These are phyloP conservation scores for Barbatosphaeria neglecta DNA, from an alignment of 495 filamentous ascomycete species.

Conservation along the genomic window DNA sequence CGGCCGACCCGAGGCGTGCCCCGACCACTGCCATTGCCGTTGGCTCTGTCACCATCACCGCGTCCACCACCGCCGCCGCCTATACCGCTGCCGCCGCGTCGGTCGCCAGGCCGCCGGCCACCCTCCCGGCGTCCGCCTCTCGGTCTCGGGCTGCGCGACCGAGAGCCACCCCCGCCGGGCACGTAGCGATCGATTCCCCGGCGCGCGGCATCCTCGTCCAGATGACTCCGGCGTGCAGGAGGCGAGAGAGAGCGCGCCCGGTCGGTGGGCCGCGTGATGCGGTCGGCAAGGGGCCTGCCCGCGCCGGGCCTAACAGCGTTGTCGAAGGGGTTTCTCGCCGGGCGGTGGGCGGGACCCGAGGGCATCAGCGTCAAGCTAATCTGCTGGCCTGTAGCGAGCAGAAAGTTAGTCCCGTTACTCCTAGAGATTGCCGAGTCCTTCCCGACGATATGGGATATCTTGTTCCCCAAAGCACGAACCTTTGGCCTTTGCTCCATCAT, in stretches of 20 bases:
- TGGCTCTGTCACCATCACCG: constrained; percentile 29
- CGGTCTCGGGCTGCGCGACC: constrained; percentile 36
- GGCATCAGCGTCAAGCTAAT: constrained; percentile 68
- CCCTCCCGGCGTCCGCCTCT: constrained; percentile 29
- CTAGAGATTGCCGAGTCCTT: too few relatives aligned
- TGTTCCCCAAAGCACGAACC: too few relatives aligned
- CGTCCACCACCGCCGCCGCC: constrained; percentile 23
- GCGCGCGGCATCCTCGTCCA: constrained; percentile 56
- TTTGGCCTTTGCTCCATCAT: constrained; percentile 83
- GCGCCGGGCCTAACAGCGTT: constrained; percentile 36
- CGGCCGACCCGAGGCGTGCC: constrained; percentile 22
- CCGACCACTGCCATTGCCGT: constrained; percentile 22
- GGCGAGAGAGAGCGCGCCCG: constrained; percentile 40
- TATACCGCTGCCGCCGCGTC: constrained; percentile 25
- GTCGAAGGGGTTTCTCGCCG: constrained; percentile 45
- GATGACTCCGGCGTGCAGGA: constrained; percentile 45
- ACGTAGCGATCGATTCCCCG: constrained; percentile 78
- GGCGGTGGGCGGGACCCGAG: constrained; percentile 25
- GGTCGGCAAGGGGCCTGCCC: constrained; percentile 57
- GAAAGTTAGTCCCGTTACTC: too few relatives aligned
- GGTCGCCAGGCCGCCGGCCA: constrained; percentile 42
- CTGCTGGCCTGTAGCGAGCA: constrained; percentile 47
- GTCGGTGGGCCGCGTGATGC: constrained; percentile 47
- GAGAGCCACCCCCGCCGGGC: constrained; percentile 43
- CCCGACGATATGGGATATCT: too few relatives aligned